Base-by-base conservation (phyloP, 1,139 yeast genomes). In the Hansenula sp. region DNA sequence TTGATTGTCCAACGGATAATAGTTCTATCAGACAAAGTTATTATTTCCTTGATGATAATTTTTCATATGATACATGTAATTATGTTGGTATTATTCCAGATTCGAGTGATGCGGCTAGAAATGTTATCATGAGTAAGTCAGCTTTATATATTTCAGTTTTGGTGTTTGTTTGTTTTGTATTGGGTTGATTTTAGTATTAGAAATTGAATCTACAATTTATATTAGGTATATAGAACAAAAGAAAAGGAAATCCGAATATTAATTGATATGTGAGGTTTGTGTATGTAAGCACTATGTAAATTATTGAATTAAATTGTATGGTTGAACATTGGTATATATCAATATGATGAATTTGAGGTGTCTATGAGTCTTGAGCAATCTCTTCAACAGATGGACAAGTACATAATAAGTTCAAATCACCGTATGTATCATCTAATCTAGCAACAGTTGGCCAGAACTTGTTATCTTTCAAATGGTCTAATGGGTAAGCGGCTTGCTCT, bases 381-480 rank as follows among this genome's bases (percentile, higher is more conserved):
- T 55, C 59, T 59, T 84, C 91, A 33, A 85, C 93, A 11, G 84
- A 73, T 36, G 93, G 93, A 70, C 99, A 93, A 29, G 96, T 90
- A 70, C 99, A 93, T 69, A 91, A 74, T 67, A 93, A 75, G 70
- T 93, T 84, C 76, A 85, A 72, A 65, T 93, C 99, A 53, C 99
- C 99, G 60, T 84, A 91, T 11, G 95, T 84, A 62, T 93, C 99
- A 63, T 93, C 96, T 50, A 93, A 76, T 65, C 98, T 80, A 15
- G 96, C 78, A 38, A 90, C 96, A 1, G 91, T 74, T 36, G 99
- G 98, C 99, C 99, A 93, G 66, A 91, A 87, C 68, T 93, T 93
- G 63, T 83, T 74, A 33, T 72, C 69, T 62, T 77, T 80, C 62
- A 93, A 76, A 62, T 76, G 81, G 18, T 84, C 79, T 51, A 89